Base-by-base conservation (phyloP, 805 yeast species). In the Komagataella ulmi region DNA sequence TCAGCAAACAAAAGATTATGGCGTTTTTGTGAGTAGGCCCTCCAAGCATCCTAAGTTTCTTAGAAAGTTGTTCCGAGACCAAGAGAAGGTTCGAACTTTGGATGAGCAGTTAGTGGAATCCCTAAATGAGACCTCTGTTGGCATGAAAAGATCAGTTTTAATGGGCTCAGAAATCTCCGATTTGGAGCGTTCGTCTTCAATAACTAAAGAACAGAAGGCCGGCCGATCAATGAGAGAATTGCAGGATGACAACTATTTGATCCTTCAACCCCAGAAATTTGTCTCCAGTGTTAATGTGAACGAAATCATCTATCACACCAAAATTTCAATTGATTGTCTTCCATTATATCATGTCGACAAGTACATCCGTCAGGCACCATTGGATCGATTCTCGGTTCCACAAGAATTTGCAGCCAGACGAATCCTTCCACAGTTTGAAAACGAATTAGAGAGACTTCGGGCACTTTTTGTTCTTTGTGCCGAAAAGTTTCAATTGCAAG, bases 121-220 rank as follows among this genome's bases (percentile, higher is more conserved):
- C 40, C 6, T 30, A 30, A n/a, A 10, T 67, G 68, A 47, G 65
- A 70, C 49, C 60, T 66, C 51, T 72, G 66, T 40, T 54, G 65
- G 43, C 79, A 85, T 84, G 69, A 45, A 45, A 40, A 45, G 45
- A 45, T 46, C 49, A 43, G 24, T 44, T 10, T 17, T 49, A 8
- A n/a, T 50, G 8, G 46, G 21, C 10, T 17, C 24, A 21, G 17
- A 49, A 23, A 73, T 76, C 48, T 67, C 79, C 48, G 90, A 82
- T 57, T 65, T 89, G 51, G 79, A 84, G 62, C 74, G 97, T 58
- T 80, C 89, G 52, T 81, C 80, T 55, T 77, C 95, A 0, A 66
- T 88, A 21, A 77, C 85, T 2, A 69, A 79, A 5, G 75, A 74
- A 51, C 96, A 90, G 55, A 80, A 85, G 54, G 83, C 81, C 51